A percentile compares a stretch with the other conserved stretches of the same genome.
phyloP scores from a whole-genome alignment of 163 green algal species.

The Scenedesmus sp. region DNA sequence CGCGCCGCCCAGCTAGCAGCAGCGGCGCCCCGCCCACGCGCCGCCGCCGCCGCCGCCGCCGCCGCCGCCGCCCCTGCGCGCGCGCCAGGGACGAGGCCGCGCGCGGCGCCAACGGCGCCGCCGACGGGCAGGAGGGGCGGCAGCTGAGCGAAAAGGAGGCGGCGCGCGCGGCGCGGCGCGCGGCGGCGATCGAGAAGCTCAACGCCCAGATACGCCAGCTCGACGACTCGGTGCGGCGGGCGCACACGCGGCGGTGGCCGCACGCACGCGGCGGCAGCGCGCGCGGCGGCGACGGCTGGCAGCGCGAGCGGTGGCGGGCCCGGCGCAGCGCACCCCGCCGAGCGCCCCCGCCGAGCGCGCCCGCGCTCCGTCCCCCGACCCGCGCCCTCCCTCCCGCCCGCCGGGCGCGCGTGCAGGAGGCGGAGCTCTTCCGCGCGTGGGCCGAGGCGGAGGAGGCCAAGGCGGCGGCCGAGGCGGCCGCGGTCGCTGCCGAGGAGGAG shows the following conservation, averaged over 20 bases:
- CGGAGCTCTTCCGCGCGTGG: conserved; percentile 62
- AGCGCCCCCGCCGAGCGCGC: too few species aligned
- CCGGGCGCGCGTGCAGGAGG: conserved; percentile 53
- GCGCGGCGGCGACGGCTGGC: too few species aligned
- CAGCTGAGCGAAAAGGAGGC: conserved; percentile 28
- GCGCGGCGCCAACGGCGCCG: conserved; percentile 1
- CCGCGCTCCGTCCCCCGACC: too few species aligned
- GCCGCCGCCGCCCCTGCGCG: not conserved
- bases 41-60: not conserved
- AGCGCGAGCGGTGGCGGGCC: too few species aligned
- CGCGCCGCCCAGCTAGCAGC: too few species aligned
- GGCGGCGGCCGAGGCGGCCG: conserved; percentile 53
- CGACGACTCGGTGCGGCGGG: conserved; percentile 47
- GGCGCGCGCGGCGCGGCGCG: conserved; percentile 14
- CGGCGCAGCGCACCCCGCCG: too few species aligned
- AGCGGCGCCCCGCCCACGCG: too few species aligned
- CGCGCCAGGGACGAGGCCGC: conserved; percentile 2
- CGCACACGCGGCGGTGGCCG: too few species aligned
- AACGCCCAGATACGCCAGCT: conserved; percentile 44
- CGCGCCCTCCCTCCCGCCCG: too few species aligned
- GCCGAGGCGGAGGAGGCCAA: conserved; percentile 57
- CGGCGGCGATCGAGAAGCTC: conserved; percentile 43
- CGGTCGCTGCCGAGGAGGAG: conserved; percentile 55
- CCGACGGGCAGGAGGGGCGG: not conserved
- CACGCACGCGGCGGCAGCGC: too few species aligned